phyloP scores from a whole-genome alignment of 495 filamentous ascomycete genomes.

The Podospora pseudocomata region DNA sequence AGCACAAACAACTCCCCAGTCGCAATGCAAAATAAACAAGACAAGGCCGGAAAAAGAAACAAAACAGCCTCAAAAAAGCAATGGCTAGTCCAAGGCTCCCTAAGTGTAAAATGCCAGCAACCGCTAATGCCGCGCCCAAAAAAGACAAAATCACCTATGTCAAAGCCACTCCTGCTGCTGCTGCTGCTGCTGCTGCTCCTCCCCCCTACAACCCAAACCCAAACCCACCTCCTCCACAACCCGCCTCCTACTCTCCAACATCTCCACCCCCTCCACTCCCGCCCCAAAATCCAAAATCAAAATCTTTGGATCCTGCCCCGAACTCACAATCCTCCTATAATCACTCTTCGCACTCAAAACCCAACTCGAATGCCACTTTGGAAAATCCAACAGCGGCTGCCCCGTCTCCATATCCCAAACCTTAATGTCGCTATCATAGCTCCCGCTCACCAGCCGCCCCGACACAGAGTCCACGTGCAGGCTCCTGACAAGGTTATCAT shows the following conservation, averaged over 20 bases:
- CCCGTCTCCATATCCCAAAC: constrained; percentile 81
- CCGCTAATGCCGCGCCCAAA: neutral
- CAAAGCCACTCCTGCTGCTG: neutral
- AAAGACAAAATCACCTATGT: neutral
- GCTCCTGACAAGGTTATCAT: constrained; percentile 77
- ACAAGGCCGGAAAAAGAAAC: constrained; percentile 6
- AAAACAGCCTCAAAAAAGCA: neutral
- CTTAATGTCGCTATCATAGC: constrained; percentile 91
- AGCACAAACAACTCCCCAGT: constrained; percentile 9
- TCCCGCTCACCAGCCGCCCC: constrained; percentile 79
- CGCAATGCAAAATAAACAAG: constrained; percentile 14
- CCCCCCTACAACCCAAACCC: neutral
- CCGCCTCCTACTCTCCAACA: constrained; percentile 42
- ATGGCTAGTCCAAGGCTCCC: neutral
- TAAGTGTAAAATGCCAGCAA: neutral
- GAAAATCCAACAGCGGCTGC: constrained; percentile 67
- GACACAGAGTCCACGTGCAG: constrained; percentile 82
- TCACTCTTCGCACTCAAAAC: constrained; percentile 93
- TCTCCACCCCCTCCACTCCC: constrained; percentile 50
- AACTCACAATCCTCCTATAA: constrained; percentile 87
- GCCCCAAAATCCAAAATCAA: constrained; percentile 86
- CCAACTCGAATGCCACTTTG: constrained; percentile 92
- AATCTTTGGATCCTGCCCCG: constrained; percentile 86
- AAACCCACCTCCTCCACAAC: neutral
- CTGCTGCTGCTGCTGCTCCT: neutral